Base-by-base conservation (phyloP, 257 asterid genomes). In the Solanum chaucha region DNA sequence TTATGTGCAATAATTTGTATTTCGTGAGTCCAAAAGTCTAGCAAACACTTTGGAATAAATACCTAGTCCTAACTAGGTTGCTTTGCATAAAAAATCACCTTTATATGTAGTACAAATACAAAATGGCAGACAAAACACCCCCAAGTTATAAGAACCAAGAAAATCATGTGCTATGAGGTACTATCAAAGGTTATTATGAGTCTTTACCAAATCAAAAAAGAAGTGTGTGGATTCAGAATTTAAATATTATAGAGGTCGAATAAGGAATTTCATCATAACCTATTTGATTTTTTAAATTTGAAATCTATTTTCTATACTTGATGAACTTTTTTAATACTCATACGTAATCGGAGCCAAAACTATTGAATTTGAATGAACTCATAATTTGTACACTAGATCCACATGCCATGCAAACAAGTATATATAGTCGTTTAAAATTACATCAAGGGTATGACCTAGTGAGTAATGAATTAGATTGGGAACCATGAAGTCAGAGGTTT, bases 51-150 rank as follows among this genome's bases (percentile, higher is more conserved):
- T 73, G 46, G 82, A 88, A 36, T 35, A 48, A 82, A 2, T 8
- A 32, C 55, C 88, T 82, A 48, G 64, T 24, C 61, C 34, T 71
- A 85, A 24, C 88, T 87, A 48, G 78, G 55, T 85, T 61, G 72
- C 88, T 87, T 87, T 87, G 86, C 88, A 82, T 65, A n/a, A 90
- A 78, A 78, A 36, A 22, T 12, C 71, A 35, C 34, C 51, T 82
- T 64, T 74, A 46, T 73, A 48, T 38, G 12, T 72, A 86, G 84
- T 80, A 26, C 67, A 78, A 26, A 26, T 80, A 15, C 67, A 78
- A 26, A 26, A 26, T 46, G 84, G 40, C 38, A 26, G 65, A 7
- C 61, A 28, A n/a, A 6, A 17, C 36, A 7, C 20, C 10, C 14
- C 59, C 8, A 48, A 44, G 13, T 8, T 15, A 7, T 6, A 14